Base-by-base conservation (phyloP, 73 alveolate species). In the Breviolum minutum region DNA sequence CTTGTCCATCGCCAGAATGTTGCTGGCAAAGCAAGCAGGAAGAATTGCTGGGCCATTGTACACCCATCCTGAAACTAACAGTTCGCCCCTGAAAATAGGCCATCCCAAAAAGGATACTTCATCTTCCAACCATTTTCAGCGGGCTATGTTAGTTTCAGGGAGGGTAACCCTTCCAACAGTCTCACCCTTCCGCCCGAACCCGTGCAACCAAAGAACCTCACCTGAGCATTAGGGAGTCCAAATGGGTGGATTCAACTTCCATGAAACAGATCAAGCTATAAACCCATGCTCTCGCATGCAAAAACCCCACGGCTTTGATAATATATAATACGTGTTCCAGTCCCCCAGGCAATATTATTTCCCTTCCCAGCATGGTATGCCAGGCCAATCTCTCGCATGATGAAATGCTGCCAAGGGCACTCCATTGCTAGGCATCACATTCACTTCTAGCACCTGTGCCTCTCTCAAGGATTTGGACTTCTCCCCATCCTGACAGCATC, bases 381-480 rank as follows among this genome's bases (percentile, higher is more conserved):
- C 54, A 40, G 0, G 54, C 0, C 54, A 40, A 3, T 40, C 3
- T 40, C 54, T 40, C 54, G 54, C 54, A 40, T 40, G 54, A 40
- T 40, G 54, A 40, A 40, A 40, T 40, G 54, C 54, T 8, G 64
- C 68, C 4, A 32, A 80, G 88, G 77, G 54, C 29, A 69, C 95
- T 24, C 95, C 95, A 26, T 88, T 88, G 71, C 95, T 88, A 71
- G 95, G 95, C 95, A 88, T 68, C 71, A 88, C 95, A 61, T 88
- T 88, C 60, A 88, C 27, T 84, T 88, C 95, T 29, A 88, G 85
- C 40, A 88, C 95, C 71, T 88, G 95, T 9, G 95, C 95, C 70
- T 88, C 95, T 70, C 95, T 30, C 40, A 88, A 48, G 26, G 64
- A 10, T 70, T 73, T 30, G 84, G 85, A 68, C 85, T 88, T 88